Conservation (phyloP, 1,139 yeast genomes). For the Debaryomycetaceae sp. region DNA sequence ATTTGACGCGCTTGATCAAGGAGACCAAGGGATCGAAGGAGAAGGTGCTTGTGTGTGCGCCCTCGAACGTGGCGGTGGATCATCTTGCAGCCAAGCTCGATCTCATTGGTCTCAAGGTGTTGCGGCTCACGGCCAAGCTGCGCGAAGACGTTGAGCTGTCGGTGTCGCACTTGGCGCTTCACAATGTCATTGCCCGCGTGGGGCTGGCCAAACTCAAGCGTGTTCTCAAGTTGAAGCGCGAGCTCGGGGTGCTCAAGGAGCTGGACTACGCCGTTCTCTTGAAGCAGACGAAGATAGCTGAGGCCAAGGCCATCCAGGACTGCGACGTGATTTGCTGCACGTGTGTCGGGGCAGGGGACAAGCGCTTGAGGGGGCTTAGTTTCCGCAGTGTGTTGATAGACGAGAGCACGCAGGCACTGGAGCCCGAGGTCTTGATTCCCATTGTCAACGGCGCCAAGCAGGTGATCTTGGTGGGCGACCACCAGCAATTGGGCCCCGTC, state of each 20-base stretch:
- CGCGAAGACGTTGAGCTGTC: slow-evolving; percentile 78
- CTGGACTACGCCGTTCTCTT: slow-evolving; percentile 44
- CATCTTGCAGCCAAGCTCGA: slow-evolving; percentile 76
- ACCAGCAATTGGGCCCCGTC: slow-evolving; percentile 92
- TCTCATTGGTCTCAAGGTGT: slow-evolving; percentile 66
- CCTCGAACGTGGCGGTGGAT: slow-evolving; percentile 93
- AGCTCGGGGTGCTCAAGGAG: slow-evolving; percentile 65
- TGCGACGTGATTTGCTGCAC: slow-evolving; percentile 88
- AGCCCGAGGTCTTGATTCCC: slow-evolving; percentile 88
- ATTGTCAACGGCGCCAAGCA: slow-evolving; percentile 87
- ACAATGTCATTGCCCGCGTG: slow-evolving; percentile 38
- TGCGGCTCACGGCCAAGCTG: slow-evolving; percentile 69
- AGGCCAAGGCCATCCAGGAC: slow-evolving; percentile 44
- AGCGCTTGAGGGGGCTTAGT: slow-evolving; percentile 45
- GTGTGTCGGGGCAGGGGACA: slow-evolving; percentile 89
- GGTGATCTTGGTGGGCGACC: slow-evolving; percentile 89
- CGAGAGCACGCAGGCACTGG: slow-evolving; percentile 92
- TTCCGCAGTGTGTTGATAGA: slow-evolving; percentile 83
- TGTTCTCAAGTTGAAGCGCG: slow-evolving; percentile 53
- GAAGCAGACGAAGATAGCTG: slow-evolving; percentile 42
- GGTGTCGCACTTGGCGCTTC: slow-evolving; percentile 51
- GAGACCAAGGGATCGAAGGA: slow-evolving; percentile 29
- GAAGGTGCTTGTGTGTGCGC: slow-evolving; percentile 83
- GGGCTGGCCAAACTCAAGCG: slow-evolving; percentile 58
- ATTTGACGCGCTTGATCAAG: slow-evolving; percentile 52